phyloP scores from a whole-genome alignment of 352 stramenopile species.

The Phytophthora idaei region DNA sequence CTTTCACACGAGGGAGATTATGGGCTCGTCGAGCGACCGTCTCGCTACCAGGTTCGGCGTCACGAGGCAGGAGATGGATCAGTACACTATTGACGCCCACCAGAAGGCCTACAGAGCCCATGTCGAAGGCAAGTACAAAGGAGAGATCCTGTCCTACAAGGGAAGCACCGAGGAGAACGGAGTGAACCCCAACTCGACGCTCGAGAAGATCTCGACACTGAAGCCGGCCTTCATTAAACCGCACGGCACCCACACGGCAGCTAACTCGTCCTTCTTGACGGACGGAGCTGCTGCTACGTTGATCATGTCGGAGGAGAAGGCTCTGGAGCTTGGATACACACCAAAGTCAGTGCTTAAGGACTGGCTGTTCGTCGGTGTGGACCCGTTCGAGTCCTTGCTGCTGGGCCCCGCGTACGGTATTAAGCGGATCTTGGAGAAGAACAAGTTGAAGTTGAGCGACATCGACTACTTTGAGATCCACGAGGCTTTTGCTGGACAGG shows the following conservation, averaged over 20 bases:
- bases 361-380: slow-evolving; percentile 97
- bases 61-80: slow-evolving; percentile 95
- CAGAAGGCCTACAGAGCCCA: slow-evolving; percentile 94
- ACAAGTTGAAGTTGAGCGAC: slow-evolving; percentile 92
- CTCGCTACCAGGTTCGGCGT: slow-evolving; percentile 95
- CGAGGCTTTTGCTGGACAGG: slow-evolving; percentile 98
- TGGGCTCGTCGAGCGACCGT: slow-evolving; percentile 97
- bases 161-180: slow-evolving; percentile 96
- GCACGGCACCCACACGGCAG: slow-evolving; percentile 97
- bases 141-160: slow-evolving; percentile 95
- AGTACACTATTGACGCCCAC: slow-evolving; percentile 96
- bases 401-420: slow-evolving; percentile 96
- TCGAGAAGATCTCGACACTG: slow-evolving; percentile 95
- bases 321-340: slow-evolving; percentile 94
- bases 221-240: slow-evolving; percentile 99
- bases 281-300: slow-evolving; percentile 96
- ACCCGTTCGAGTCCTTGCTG: slow-evolving; percentile 95
- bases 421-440: slow-evolving; percentile 78
- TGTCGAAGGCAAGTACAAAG: slow-evolving; percentile 93
- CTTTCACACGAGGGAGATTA: slow-evolving; percentile 98
- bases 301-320: slow-evolving; percentile 97
- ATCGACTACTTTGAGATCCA: slow-evolving; percentile 99
- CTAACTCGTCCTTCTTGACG: slow-evolving; percentile 98
- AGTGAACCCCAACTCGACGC: slow-evolving; percentile 95
- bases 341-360: slow-evolving; percentile 95